Conservation (phyloP, 176 grass and related monocot genomes). For the Hsuehochloa calcarea region DNA sequence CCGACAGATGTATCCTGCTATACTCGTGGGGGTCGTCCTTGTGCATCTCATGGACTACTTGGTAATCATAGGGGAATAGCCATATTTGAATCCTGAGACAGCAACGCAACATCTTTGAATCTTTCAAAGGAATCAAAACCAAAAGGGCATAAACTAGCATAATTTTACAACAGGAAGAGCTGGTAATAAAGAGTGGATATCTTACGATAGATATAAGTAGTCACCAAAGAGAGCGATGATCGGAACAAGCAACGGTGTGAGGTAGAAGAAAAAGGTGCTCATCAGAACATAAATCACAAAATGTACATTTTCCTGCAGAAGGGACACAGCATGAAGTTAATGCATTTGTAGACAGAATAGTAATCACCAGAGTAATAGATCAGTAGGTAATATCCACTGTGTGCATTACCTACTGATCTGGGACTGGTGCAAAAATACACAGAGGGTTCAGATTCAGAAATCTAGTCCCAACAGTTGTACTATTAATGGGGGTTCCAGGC, state of each 20-base stretch:
- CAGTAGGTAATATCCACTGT: no score
- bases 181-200: background rate
- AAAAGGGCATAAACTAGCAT: background rate
- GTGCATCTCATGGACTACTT: constrained; percentile 96
- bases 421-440: no score
- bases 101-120: background rate
- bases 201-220: constrained; percentile 93
- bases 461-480: no score
- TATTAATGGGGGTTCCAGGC: no score
- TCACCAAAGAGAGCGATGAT: constrained; percentile 87
- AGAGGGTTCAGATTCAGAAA: no score
- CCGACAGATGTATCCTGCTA: constrained; percentile 62
- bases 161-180: background rate
- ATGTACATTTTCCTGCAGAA: constrained; percentile 93
- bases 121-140: background rate
- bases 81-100: constrained; percentile 78
- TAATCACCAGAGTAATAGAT: background rate
- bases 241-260: constrained; percentile 79
- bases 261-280: constrained; percentile 97
- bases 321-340: constrained; percentile 22
- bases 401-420: no score
- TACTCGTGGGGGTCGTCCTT: constrained; percentile 68
- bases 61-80: constrained; percentile 86
- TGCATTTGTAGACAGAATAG: background rate
- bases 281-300: constrained; percentile 98